Base-by-base conservation (phyloP, 495 filamentous ascomycete species). In the Terfezia claveryi region DNA sequence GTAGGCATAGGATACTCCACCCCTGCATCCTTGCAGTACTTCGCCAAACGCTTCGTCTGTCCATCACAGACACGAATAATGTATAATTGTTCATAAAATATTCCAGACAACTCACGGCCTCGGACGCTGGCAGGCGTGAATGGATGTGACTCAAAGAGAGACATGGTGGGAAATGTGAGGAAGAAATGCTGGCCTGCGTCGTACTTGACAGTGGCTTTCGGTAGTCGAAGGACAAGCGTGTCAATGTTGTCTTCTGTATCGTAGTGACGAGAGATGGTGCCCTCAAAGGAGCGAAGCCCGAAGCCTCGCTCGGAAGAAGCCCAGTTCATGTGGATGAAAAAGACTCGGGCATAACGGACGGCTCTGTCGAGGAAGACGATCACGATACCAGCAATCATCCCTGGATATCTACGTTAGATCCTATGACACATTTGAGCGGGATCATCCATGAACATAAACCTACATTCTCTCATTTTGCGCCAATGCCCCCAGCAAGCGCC, bases 401-500 rank as follows among this genome's bases (percentile, higher is more conserved):
- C 27, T 32, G 27, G 7, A 32, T 32, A 32, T 51, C 55, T 53
- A 44, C 38, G 49, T 32, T 4, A 32, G 27, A 32, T n/a, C n/a
- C n/a, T n/a, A 20, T 20, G 27, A 32, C 27, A 32, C 27, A 10
- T 4, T 20, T 14, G 14, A 38, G 2, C 3, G n/a, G 8, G 50
- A 20, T 50, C 17, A 57, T n/a, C 20, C 20, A 20, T 52, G 46
- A 38, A 58, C 27, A 7, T 32, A 7, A 32, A 32, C 27, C 27
- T 32, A 32, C 78, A 83, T 59, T 77, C 80, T 38, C 72, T 69
- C 37, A 82, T 66, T 46, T 76, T 62, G 9, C 68, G 64, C 80
- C 80, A 84, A 57, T 84, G 80, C 8, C 73, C 80, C 73, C 78
- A 82, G 62, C 79, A 77, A 36, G 78, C 79, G 0, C 79, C 80